These are phyloP conservation scores for Strobilomyces dryophilus DNA, from an alignment of 768 basidiomycete species.

Conservation along the genomic window DNA sequence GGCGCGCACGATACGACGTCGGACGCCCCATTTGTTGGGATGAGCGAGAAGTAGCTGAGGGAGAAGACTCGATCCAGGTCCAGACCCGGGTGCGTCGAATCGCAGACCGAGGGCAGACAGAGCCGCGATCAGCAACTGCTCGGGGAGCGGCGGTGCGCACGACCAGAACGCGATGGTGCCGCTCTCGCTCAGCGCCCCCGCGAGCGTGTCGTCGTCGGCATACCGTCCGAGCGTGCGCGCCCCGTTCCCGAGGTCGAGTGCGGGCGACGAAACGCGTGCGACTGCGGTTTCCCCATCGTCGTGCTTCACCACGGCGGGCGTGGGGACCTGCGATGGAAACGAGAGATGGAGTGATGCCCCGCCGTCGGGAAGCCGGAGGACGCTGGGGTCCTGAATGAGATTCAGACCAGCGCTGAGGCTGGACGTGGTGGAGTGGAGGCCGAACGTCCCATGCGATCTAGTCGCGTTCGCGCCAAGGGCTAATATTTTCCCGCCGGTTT, in stretches of 20 bases:
- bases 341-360: constrained; percentile 22
- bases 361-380: constrained; percentile 26
- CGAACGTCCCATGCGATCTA: constrained; percentile 39
- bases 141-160: constrained; percentile 23
- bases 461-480: constrained; percentile 61
- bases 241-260: constrained; percentile 16
- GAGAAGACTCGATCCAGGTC: constrained; percentile 7
- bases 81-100: constrained; percentile 2
- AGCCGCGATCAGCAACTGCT: constrained; percentile 19
- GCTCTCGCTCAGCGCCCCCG: constrained; percentile 24
- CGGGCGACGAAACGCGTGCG: constrained; percentile 12
- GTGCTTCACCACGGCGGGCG: constrained; percentile 7
- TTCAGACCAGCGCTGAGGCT: constrained; percentile 33
- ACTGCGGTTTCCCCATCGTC: constrained; percentile 1
- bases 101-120: constrained; percentile 27
- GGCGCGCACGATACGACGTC: constrained; percentile 8
- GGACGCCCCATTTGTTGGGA: constrained; percentile 22
- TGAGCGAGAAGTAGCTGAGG: constrained; percentile 29
- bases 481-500: constrained; percentile 66
- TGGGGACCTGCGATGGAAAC: constrained; percentile 19
- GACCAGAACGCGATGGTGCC: constrained; percentile 29
- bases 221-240: constrained; percentile 18
- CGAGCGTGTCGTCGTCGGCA: constrained; percentile 11
- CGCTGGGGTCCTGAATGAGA: constrained; percentile 26
- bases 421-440: constrained; percentile 34